A percentile compares a stretch with the other conserved stretches of the same genome.
Evolutionary conservation across 495 filamentous ascomycete species (phyloP).

Genomic region (Elasticomyces elasticus): DNA sequence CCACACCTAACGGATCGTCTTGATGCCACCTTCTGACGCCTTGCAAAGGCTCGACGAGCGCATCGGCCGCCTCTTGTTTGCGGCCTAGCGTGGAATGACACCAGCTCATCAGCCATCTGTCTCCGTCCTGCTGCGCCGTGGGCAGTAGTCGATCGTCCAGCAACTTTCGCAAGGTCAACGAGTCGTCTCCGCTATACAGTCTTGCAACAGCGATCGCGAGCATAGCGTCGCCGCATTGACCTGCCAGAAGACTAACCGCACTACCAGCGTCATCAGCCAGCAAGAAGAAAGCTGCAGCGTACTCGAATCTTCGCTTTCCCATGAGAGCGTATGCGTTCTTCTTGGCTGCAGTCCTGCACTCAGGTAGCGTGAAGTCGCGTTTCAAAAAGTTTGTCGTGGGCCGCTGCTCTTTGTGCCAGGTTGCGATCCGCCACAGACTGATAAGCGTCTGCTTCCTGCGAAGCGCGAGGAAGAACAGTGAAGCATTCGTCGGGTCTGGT

Average conservation of each 20-base stretch:
- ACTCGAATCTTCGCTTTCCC: constrained; percentile 85
- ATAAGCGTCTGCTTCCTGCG: constrained; percentile 81
- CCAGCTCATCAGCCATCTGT: constrained; percentile 94
- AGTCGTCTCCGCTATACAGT: constrained; percentile 79
- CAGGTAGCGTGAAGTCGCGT: constrained; percentile 67
- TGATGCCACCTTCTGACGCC: constrained; percentile 12
- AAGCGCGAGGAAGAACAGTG: constrained; percentile 74
- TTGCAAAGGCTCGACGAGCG: constrained; percentile 50
- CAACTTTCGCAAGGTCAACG: constrained; percentile 60
- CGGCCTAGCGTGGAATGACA: constrained; percentile 86
- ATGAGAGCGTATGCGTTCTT: constrained; percentile 98
- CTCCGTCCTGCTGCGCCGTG: constrained; percentile 67
- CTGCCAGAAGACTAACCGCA: constrained; percentile 73
- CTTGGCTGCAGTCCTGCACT: constrained; percentile 81
- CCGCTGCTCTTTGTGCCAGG: constrained; percentile 76
- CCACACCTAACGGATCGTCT: constrained; percentile 68
- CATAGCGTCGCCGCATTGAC: constrained; percentile 77
- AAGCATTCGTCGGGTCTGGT: constrained; percentile 80
- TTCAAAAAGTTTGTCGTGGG: constrained; percentile 65
- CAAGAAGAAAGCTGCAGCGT: constrained; percentile 92
- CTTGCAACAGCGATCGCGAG: constrained; percentile 84
- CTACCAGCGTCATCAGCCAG: constrained; percentile 77
- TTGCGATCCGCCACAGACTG: constrained; percentile 92
- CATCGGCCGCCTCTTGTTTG: constrained; percentile 74
- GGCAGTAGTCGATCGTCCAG: constrained; percentile 72